Percentiles rank a stretch among this genome's conserved stretches.
These are phyloP conservation scores for Anthracocystis setariae DNA, from an alignment of 1,284 basidiomycete species.

Conservation along the genomic window DNA sequence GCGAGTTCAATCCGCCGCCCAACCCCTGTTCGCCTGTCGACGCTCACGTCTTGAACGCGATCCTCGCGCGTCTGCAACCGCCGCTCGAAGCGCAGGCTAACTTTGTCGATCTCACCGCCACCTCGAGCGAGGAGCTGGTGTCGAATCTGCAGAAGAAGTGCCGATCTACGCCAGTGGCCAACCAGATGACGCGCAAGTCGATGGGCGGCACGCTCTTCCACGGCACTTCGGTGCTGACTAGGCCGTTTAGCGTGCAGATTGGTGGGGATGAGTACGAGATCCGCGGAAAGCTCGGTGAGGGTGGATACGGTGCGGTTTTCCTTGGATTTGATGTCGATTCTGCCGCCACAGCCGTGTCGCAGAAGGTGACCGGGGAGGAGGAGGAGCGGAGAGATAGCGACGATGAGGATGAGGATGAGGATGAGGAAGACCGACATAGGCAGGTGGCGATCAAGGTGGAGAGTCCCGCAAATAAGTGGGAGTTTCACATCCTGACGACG, in stretches of 20 bases:
- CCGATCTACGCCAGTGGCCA: slow-evolving; percentile 60
- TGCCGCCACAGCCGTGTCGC: slow-evolving; percentile 35
- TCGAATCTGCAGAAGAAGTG: slow-evolving; percentile 73
- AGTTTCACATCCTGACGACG: slow-evolving; percentile 85
- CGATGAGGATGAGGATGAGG: slow-evolving; percentile 69
- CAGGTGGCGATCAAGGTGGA: slow-evolving; percentile 92
- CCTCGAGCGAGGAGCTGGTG: slow-evolving; percentile 73
- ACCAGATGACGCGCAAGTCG: slow-evolving; percentile 63
- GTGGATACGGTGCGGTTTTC: slow-evolving; percentile 95
- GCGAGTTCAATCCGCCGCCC: slow-evolving; percentile 69
- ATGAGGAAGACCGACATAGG: slow-evolving; percentile 72
- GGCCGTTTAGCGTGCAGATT: slow-evolving; percentile 26
- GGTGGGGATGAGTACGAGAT: slow-evolving; percentile 68
- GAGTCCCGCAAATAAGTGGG: slow-evolving; percentile 88
- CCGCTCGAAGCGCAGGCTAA: slow-evolving; percentile 72
- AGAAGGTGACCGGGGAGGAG: slow-evolving; percentile 1
- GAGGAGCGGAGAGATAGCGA: too few species aligned
- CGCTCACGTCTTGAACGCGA: slow-evolving; percentile 74
- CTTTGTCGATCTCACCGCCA: slow-evolving; percentile 74
- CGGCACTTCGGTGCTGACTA: slow-evolving; percentile 24
- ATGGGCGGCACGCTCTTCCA: slow-evolving; percentile 49
- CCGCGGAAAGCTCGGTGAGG: slow-evolving; percentile 90
- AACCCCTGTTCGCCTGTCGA: slow-evolving; percentile 92
- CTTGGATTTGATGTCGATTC: slow-evolving; percentile 72
- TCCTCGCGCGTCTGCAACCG: slow-evolving; percentile 76